Evolutionary conservation across 2,329 filamentous ascomycete genomes (phyloP).

Genomic region (Diplodia sapinea): DNA sequence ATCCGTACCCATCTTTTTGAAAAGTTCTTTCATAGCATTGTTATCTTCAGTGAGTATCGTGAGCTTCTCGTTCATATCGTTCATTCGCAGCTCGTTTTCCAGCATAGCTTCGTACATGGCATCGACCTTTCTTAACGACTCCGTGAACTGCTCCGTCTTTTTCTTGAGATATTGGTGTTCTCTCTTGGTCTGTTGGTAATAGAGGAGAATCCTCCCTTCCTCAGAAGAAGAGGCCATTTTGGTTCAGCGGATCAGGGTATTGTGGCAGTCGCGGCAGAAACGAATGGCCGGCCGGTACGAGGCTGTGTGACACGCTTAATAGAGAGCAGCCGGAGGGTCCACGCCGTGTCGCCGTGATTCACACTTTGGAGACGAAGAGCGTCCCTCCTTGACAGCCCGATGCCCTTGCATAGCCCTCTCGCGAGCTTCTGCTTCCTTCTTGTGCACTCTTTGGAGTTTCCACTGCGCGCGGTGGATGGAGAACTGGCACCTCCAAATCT

Average conservation of each 20-base stretch:
- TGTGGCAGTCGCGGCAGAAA: not conserved
- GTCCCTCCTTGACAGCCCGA: not conserved
- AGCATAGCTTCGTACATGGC: conserved; percentile 19
- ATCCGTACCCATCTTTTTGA: conserved; percentile 7
- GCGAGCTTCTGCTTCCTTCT: not conserved
- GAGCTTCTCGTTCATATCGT: conserved; percentile 17
- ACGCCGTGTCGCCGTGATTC: not conserved
- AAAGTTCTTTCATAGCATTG: not conserved
- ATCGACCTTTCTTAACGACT: conserved; percentile 10
- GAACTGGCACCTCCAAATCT: not conserved
- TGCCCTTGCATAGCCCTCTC: not conserved
- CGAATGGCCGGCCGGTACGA: not conserved
- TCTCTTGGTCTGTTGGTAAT: conserved; percentile 18
- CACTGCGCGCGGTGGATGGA: not conserved
- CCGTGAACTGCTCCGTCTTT: conserved; percentile 30
- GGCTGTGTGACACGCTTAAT: not conserved
- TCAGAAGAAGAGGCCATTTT: conserved; percentile 2
- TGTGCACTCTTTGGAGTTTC: not conserved
- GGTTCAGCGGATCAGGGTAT: not conserved
- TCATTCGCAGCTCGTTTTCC: conserved; percentile 16
- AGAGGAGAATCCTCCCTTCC: conserved; percentile 13
- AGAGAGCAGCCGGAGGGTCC: not conserved
- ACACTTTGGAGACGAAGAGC: not conserved
- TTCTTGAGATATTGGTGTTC: conserved; percentile 27
- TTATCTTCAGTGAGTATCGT: not conserved